Evolutionary conservation across 495 filamentous ascomycete genomes (phyloP), one percentile per base, ranked within the genome.

Genomic region (Astrothelium macrocarpum): DNA sequence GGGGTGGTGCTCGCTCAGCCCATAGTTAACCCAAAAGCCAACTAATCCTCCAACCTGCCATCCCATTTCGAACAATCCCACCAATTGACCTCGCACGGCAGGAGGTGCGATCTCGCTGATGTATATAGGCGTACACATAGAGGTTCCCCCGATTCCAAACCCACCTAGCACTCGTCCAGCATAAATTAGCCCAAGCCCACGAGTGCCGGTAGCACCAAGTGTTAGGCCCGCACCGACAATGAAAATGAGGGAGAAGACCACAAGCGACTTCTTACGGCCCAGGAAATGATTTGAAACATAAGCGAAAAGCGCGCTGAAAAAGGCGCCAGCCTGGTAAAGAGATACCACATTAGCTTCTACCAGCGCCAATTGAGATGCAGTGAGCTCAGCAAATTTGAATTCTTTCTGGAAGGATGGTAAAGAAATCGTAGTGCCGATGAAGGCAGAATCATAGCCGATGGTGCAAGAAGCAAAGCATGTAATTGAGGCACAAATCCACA

Each of bases 31-130:
- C 84, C 83, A 88, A 67, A 89, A 90, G 2, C 87, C 87, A 20
- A 87, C 81, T 28, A 90, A 74, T 12, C 86, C 86, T 59, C 86
- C 87, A 68, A 87, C 78, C 73, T 89, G 87, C 83, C 85, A 89
- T 11, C 85, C 84, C 45, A 89, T 73, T 72, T 90, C 86, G 69
- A 87, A 90, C 28, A 90, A 77, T 67, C 86, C 85, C 59, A 82
- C 80, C 10, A 84, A 73, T 36, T 78, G 70, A 18, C 82, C 81
- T 45, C 82, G 74, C 62, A 84, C 74, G 23, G 81, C 79, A 0
- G 82, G 82, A 0, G 81, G 82, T 11, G 80, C 68, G 23, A 83
- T 71, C 67, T 84, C 81, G 11, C 78, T 78, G 67, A 84, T 84
- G 70, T 84, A 84, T 69, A 84, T 83, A 14, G 81, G 82, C 16